phyloP scores from a whole-genome alignment of 345 rosid genomes.

The Draba incana region DNA sequence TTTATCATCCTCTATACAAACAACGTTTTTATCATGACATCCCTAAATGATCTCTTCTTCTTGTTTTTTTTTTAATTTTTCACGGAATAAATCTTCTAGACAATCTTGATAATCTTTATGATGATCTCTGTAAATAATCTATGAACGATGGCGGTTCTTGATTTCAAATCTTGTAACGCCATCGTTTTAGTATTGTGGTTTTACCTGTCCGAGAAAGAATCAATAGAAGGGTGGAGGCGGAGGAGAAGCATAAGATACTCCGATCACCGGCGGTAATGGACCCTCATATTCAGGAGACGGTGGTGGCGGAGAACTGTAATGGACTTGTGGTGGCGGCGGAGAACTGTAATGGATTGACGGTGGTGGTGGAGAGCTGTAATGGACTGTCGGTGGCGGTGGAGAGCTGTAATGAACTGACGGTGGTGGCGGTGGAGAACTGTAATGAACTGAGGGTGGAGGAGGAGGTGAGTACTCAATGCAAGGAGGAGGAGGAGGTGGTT shows the following conservation, averaged over 20 bases:
- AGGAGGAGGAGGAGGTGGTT: slow-evolving; percentile 67
- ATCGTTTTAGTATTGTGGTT: slow-evolving; percentile 23
- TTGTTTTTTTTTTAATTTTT: slow-evolving; percentile 26
- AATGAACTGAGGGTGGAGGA: slow-evolving; percentile 38
- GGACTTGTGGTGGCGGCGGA: slow-evolving; percentile 51
- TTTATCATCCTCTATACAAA: slow-evolving; percentile 42
- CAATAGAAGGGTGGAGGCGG: slow-evolving; percentile 98
- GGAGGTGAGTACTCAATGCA: slow-evolving; percentile 58
- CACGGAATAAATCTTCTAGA: slow-evolving; percentile 38
- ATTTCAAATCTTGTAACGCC: slow-evolving; percentile 30
- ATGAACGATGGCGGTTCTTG: slow-evolving; percentile 24
- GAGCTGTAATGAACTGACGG: slow-evolving; percentile 27
- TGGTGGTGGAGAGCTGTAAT: slow-evolving; percentile 32
- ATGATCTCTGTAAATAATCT: slow-evolving; percentile 41
- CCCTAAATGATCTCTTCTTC: slow-evolving; percentile 31
- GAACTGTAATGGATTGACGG: slow-evolving; percentile 42
- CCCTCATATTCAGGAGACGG: slow-evolving; percentile 78
- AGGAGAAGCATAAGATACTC: slow-evolving; percentile 92
- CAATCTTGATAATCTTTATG: slow-evolving; percentile 34
- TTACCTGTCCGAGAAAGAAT: slow-evolving; percentile 60
- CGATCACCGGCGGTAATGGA: slow-evolving; percentile 82
- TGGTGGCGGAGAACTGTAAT: slow-evolving; percentile 45
- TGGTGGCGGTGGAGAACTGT: slow-evolving; percentile 40
- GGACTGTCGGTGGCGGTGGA: slow-evolving; percentile 26
- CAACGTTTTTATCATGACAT: slow-evolving; percentile 19